A percentile compares a stretch with the other conserved stretches of the same genome.
Evolutionary conservation across 257 asterid species (phyloP).

Genomic region (Primulina eburnea): DNA sequence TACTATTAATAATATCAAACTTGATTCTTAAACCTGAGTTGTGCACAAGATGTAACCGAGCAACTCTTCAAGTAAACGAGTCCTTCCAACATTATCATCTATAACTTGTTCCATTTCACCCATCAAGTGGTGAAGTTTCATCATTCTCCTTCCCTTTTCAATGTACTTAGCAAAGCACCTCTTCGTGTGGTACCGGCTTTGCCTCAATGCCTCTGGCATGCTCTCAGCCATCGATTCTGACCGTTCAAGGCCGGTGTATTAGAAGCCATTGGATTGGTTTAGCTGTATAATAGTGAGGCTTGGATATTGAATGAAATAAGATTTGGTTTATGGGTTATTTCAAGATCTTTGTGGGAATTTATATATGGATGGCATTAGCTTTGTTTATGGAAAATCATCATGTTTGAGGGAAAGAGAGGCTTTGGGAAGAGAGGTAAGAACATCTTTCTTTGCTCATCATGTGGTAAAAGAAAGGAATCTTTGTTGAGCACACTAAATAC

Average conservation of each 20-base stretch:
- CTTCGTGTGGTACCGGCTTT: slow-evolving; percentile 88
- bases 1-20: background rate
- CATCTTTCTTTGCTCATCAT: slow-evolving; percentile 31
- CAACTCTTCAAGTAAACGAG: slow-evolving; percentile 64
- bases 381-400: slow-evolving; percentile 34
- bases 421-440: slow-evolving; percentile 35
- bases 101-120: slow-evolving; percentile 77
- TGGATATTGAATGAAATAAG: slow-evolving; percentile 12
- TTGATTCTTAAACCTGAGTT: slow-evolving; percentile 50
- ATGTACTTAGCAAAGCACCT: slow-evolving; percentile 72
- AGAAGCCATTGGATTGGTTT: slow-evolving; percentile 37
- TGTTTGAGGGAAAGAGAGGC: slow-evolving; percentile 24
- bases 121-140: slow-evolving; percentile 67
- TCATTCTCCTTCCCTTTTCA: slow-evolving; percentile 69
- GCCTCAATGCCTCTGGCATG: slow-evolving; percentile 92
- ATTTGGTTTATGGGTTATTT: slow-evolving; percentile 13
- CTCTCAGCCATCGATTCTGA: slow-evolving; percentile 66
- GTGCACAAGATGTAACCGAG: slow-evolving; percentile 90
- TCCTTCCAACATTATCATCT: slow-evolving; percentile 61
- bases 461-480: slow-evolving; percentile 53
- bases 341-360: slow-evolving; percentile 30
- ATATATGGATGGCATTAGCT: slow-evolving; percentile 25
- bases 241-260: slow-evolving; percentile 50
- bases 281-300: background rate
- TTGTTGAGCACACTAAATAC: background rate